Evolutionary conservation across 2,329 filamentous ascomycete species (phyloP), one percentile per base, ranked within the genome.

Genomic region (Diaporthe sp.): DNA sequence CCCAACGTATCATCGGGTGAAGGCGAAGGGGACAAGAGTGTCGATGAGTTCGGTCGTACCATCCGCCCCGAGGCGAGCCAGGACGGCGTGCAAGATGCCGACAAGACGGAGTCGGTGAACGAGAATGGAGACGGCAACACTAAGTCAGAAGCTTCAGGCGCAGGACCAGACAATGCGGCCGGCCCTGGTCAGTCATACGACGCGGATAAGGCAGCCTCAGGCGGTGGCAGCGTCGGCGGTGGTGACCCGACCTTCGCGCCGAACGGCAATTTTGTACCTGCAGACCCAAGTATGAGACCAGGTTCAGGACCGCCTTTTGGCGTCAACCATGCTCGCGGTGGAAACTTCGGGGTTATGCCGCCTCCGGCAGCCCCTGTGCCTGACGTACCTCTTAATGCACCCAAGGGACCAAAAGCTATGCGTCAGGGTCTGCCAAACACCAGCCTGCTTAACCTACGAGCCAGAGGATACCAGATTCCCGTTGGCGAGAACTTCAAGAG

Each of bases 391-490:
- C 84, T 92, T 85, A 95, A 89, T 85, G 97, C 97, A 39, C 97
- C 97, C 39, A 98, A 94, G 73, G 97, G 96, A 13, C 97, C 97
- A 65, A 96, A 97, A 85, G 97, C 97, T 25, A 98, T 98, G 95
- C 91, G 96, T 78, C 94, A 97, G 84, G 95, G 95, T 42, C 87
- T 95, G 15, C 94, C 94, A 71, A 97, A 97, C 83, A 96, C 93
- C 75, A 94, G 94, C 79, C 90, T 94, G 72, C 90, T 92, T 78
- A 90, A 94, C 80, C 82, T 92, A 82, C 87, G 91, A 78, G 90
- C 90, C 34, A 84, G 87, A 77, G 88, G 88, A 53, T 87, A 85
- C 81, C 88, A 83, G 28, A 72, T 77, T 44, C 76, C 76, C 12
- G 76, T 72, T 49, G 70, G 67, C 83, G 86, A 77, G 85, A 85